Base-by-base conservation (phyloP, 2,329 filamentous ascomycete species). In the Pseudogymnoascus destructans region DNA sequence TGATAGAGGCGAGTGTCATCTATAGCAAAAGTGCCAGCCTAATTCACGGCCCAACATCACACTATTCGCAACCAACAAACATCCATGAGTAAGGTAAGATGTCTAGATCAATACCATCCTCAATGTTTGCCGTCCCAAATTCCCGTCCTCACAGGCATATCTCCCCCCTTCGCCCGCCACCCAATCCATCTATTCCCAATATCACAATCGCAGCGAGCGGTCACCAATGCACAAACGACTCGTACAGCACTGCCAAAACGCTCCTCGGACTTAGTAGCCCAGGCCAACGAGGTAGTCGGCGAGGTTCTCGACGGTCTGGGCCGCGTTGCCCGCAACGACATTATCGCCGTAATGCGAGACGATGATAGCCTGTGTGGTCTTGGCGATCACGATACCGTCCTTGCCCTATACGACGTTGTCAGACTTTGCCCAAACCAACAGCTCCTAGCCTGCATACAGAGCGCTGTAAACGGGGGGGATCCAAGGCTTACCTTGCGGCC, bases 321-420 rank as follows among this genome's bases (percentile, higher is more conserved):
- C 84, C 63, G 89, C 84, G 71, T 86, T 85, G 70, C 88, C 84
- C 57, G 87, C 87, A 71, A 87, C 78, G 65, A 84, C 75, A 62
- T 72, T 71, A 72, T 95, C 89, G 65, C 78, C 79, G 79, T 97
- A 89, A 77, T 95, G 89, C 66, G 83, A 87, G 71, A 98, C 75
- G 70, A 98, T 81, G 71, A 97, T 84, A 66, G 90, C 89, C 75
- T 95, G 86, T 69, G 79, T 85, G 68, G 92, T 95, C 79, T 95
- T 95, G 74, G 85, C 84, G 67, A 93, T 81, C 70, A 86, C 78
- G 68, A 95, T 74, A 64, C 93, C 93, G 70, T 85, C 81, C 71
- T 85, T 88, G 66, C 87, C 89, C 85, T 88, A 62, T 58, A 21
- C 21, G 21, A 10, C 1, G 40, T 27, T 11, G 40, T 27, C 11